These are phyloP conservation scores for Thelonectria discophora DNA, from an alignment of 2,329 filamentous ascomycete species.

Conservation along the genomic window DNA sequence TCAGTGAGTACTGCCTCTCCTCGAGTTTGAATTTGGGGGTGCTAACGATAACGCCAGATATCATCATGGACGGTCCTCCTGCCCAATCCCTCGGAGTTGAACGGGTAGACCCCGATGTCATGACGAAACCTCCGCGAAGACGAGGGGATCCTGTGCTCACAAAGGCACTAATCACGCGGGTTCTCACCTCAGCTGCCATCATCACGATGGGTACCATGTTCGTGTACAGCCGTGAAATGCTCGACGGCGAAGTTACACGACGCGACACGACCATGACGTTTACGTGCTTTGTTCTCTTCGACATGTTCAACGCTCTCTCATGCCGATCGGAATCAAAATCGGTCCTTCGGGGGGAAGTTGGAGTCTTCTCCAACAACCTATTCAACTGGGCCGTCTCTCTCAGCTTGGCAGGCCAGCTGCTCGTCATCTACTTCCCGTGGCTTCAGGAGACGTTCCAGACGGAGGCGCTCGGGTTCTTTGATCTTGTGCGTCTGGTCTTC, in stretches of 20 bases:
- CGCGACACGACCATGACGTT: slow-evolving; percentile 99
- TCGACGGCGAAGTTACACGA: slow-evolving; percentile 83
- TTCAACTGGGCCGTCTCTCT: slow-evolving; percentile 96
- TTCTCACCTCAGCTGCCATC: slow-evolving; percentile 84
- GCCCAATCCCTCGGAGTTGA: slow-evolving; percentile 97
- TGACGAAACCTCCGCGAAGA: slow-evolving; percentile 85
- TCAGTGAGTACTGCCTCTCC: slow-evolving; percentile 73
- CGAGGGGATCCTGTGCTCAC: slow-evolving; percentile 94
- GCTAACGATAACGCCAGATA: slow-evolving; percentile 68
- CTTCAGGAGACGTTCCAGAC: slow-evolving; percentile 96
- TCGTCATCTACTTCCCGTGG: slow-evolving; percentile 95
- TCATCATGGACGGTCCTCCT: slow-evolving; percentile 98
- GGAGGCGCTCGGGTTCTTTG: slow-evolving; percentile 78
- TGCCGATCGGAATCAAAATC: slow-evolving; percentile 94
- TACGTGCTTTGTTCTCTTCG: slow-evolving; percentile 97
- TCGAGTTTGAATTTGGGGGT: slow-evolving; percentile 17
- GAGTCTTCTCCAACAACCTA: slow-evolving; percentile 85
- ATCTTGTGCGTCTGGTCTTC: slow-evolving; percentile 76
- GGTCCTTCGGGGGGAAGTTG: slow-evolving; percentile 84
- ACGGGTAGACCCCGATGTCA: slow-evolving; percentile 91
- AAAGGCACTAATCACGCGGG: slow-evolving; percentile 79
- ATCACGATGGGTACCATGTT: slow-evolving; percentile 94
- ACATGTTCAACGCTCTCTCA: slow-evolving; percentile 98
- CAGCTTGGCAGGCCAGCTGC: slow-evolving; percentile 82
- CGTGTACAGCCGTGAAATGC: slow-evolving; percentile 93